Base-by-base conservation (phyloP, 345 rosid species). In the Salix caprea region DNA sequence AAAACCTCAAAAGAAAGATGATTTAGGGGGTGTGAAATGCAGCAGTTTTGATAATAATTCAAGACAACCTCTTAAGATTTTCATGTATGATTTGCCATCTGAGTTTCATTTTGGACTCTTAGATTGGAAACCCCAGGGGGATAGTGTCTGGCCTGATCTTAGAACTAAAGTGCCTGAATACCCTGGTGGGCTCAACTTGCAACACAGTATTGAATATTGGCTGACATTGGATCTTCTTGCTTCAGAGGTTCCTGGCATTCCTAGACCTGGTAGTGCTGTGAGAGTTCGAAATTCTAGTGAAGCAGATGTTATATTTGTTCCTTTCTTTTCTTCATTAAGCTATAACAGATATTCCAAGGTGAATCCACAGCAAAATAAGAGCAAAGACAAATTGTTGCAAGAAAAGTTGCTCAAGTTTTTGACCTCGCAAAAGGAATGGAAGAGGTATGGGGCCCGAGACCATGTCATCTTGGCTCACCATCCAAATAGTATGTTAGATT, bases 131-230 rank as follows among this genome's bases (percentile, higher is more conserved):
- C 79, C 89, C 3, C 74, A 84, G 37, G 89, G 87, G 39, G 64
- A 67, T 32, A 79, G 79, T 68, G 88, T 93, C 58, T 96, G 99
- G 99, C 99, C 99, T 54, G 93, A 96, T 66, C 77, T 93, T 40
- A 84, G 72, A 65, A 66, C 79, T 44, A 74, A 69, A n/a, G 79
- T 91, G 71, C 99, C 98, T 0, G 70, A 64, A 2, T 89, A 96
- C 81, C 95, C 99, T 7, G 99, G 98, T 39, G 97, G 97, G 50
- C 89, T 93, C 85, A 96, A 96, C 80, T 79, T 93, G 94, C 98
- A 96, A 30, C 98, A 96, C 48, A 96, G 99, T 78, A 85, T 93
- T 58, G 99, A 93, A 76, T 96, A 92, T 76, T 96, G 99, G 99
- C 83, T 96, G 23, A 93, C 98, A 37, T 46, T 96, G 74, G 97